Evolutionary conservation across 768 basidiomycete genomes (phyloP), one percentile per base, ranked within the genome.

Genomic region (Coprinopsis marcescibilis): DNA sequence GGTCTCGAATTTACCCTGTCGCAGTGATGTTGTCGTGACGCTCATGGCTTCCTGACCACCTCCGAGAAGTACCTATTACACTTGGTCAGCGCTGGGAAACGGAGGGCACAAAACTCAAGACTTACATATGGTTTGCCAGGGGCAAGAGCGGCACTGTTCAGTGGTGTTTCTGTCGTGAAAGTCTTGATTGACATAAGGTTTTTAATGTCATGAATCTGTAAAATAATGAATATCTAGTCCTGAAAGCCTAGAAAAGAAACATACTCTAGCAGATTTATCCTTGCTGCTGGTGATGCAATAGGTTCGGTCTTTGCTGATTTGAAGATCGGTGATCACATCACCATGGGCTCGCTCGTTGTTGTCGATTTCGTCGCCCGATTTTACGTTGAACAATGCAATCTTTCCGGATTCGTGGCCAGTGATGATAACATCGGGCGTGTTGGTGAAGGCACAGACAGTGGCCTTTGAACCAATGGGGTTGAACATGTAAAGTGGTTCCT

Each of bases 41-140:
- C 72, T 83, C 91, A 92, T 95, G 3, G 96, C 96, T 62, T 96
- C 95, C 66, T 98, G 96, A 34, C 96, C 96, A 64, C 96, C 95
- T 35, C 96, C 96, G 19, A 96, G 73, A 25, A 98, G 77, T 34
- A 94, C 76, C 89, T 92, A 30, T 48, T 24, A 42, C 24, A 27
- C 2, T 41, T 41, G 19, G 17, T 14, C 15, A 17, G 12, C 21
- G 26, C 30, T 4, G 19, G 13, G 36, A 20, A 41, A 32, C n/a
- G 30, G 30, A n/a, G 8, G 30, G 30, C 30, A 32, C 10, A 32
- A 32, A 32, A 17, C 20, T 41, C 14, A 19, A 23, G 2, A 63
- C 80, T 53, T 48, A 89, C 89, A 59, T 93, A 97, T 40, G 94
- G 95, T 56, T 82, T 78, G 48, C 76, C 74, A 5, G 89, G 89